Base-by-base conservation (phyloP, 305 asterid genomes). In the Caryopteris hybrid region DNA sequence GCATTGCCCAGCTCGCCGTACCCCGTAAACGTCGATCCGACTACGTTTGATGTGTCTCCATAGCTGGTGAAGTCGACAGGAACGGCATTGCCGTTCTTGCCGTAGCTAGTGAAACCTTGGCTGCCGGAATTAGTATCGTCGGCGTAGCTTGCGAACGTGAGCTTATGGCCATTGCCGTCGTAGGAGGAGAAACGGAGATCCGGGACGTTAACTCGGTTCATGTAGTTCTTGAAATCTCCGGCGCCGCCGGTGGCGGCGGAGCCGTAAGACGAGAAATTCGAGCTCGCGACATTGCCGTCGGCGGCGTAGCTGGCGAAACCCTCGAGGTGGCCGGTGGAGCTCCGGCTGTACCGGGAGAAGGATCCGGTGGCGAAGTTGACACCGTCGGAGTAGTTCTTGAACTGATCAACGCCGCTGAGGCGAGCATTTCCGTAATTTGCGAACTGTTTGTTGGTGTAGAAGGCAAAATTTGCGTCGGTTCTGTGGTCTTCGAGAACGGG, bases 71-170 rank as follows among this genome's bases (percentile, higher is more conserved):
- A 91, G 34, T 75, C 92, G 0, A 73, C 76, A 0, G 95, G 91
- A 1, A 69, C 91, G 0, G 74, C 79, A 10, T 91, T 86, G 16
- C 91, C 96, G 6, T 85, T 85, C 64, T 81, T 85, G n/a, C 77
- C 89, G 9, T 91, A 91, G 74, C 78, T 76, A 2, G 63, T 31
- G 54, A 91, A 91, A 1, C 61, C 82, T 53, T 86, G 85, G n/a
- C 47, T 81, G 11, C 97, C 97, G 0, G 97, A 83, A 23, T 91
- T 91, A 0, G 97, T 80, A 5, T 86, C 91, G 5, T 87, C 88
- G 1, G 66, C 79, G 42, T 91, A 91, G 67, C 91, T 85, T 5
- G 81, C 8, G 31, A 91, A 91, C 0, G 89, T 51, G 17, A 82
- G 88, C 10, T 72, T 72, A 38, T 88, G 97, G 8, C 81, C 80